Evolutionary conservation across 2,329 filamentous ascomycete species (phyloP).

Genomic region (Microsporum audouinii): DNA sequence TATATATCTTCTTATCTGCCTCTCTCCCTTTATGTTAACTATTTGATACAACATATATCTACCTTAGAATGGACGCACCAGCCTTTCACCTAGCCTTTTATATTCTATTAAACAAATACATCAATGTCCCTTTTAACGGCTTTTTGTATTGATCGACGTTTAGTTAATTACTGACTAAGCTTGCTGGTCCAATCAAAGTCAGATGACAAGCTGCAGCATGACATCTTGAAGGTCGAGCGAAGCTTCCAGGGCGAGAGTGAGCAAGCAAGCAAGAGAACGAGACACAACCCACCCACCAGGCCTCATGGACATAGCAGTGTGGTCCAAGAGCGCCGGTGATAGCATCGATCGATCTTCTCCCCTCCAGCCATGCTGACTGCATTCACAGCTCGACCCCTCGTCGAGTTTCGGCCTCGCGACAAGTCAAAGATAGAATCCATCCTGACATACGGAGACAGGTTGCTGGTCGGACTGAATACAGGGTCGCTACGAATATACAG

Average conservation of each 20-base stretch:
- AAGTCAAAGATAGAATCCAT: constrained; percentile 97
- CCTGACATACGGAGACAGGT: constrained; percentile 79
- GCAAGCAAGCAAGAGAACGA: not conserved
- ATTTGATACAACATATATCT: not conserved
- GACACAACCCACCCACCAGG: not conserved
- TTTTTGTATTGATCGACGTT: no score
- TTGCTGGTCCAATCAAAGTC: not conserved
- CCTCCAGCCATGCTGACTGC: constrained; percentile 68
- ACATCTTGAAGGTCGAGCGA: not conserved
- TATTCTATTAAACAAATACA: no score
- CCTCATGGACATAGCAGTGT: constrained; percentile 5
- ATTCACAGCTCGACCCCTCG: constrained; percentile 88
- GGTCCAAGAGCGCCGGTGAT: not conserved
- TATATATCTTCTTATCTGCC: not conserved
- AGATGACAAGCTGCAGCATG: constrained; percentile 1
- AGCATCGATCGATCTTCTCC: not conserved
- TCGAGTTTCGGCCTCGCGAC: constrained; percentile 92
- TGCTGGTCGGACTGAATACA: constrained; percentile 84
- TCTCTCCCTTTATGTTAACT: not conserved
- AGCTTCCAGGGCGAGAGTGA: not conserved
- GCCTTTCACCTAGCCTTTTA: not conserved
- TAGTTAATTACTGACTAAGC: not conserved
- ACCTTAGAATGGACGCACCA: not conserved
- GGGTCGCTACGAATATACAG: constrained; percentile 84
- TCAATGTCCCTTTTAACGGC: no score